Evolutionary conservation across 2,329 filamentous ascomycete genomes (phyloP).

Genomic region (Colletotrichum nymphaeae): DNA sequence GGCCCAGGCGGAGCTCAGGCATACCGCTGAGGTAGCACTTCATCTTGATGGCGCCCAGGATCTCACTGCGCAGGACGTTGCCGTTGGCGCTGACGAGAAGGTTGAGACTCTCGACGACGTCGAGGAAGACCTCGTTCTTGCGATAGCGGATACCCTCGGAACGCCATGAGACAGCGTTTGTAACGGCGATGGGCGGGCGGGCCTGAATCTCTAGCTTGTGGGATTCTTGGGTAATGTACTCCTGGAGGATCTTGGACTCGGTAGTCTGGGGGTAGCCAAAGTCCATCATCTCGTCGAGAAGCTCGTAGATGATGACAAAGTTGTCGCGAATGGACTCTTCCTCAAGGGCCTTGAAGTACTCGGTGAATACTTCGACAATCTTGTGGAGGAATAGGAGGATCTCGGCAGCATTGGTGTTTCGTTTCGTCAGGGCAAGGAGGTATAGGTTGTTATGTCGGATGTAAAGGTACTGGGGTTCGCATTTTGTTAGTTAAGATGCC

Average conservation of each 20-base stretch:
- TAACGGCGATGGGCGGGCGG: conserved; percentile 95
- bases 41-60: conserved; percentile 98
- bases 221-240: conserved; percentile 99
- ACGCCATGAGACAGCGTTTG: conserved; percentile 97
- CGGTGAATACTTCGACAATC: conserved; percentile 97
- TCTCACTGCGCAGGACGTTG: conserved; percentile 95
- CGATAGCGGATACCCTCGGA: conserved; percentile 98
- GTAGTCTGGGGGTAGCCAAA: conserved; percentile 99
- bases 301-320: conserved; percentile 98
- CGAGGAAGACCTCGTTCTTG: conserved; percentile 99
- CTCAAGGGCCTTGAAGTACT: conserved; percentile 99
- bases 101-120: conserved; percentile 96
- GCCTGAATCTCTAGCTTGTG: conserved; percentile 98
- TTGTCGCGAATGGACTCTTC: conserved; percentile 99
- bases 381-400: conserved; percentile 98
- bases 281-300: conserved; percentile 99
- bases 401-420: conserved; percentile 98
- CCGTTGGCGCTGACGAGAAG: conserved; percentile 93
- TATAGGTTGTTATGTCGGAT: conserved; percentile 99
- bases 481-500: conserved; percentile 34
- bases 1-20: conserved; percentile 91
- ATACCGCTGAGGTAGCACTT: conserved; percentile 99
- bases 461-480: conserved; percentile 82
- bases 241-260: conserved; percentile 97
- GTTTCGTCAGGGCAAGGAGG: conserved; percentile 96